Base-by-base conservation (phyloP, 1,284 basidiomycete genomes). In the Ustilago crameri region DNA sequence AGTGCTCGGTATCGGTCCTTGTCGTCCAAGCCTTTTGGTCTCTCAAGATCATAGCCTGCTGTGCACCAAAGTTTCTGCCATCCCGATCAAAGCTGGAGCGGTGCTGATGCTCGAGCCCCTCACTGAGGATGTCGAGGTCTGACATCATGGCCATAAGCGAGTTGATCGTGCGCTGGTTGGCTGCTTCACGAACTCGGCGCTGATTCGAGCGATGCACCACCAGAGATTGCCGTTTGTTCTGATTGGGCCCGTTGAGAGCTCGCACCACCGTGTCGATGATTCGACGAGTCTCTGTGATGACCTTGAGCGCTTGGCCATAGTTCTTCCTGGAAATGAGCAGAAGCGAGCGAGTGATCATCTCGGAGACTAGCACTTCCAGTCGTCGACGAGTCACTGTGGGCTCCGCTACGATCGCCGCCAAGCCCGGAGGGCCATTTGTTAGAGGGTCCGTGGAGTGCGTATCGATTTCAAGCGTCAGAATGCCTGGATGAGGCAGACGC, bases 1-100 rank as follows among this genome's bases (percentile, higher is more conserved):
- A 56, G 35, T 56, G 65, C 52, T 80, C 79, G 0, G 76, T 76
- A 51, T 76, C 67, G 5, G 71, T 72, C 2, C 79, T 47, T 12
- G 75, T 71, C 0, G 79, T 79, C 77, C 77, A 80, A 5, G 77
- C 77, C 54, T 75, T 75, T 41, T 80, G 79, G 54, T 80, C 77
- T 22, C 79, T 63, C 48, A 80, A 38, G 20, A 78, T 62, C 77
- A 80, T 80, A 12, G 79, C 79, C 51, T 80, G 79, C 37, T 80
- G 79, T 9, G 79, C 79, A 3, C 74, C 79, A 57, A 76, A 73
- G 57, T 80, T 79, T 27, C 77, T 54, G 22, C 71, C 68, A 43
- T 77, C 70, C 17, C 79, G 50, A 18, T 80, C 79, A 34, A 80
- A 80, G 26, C 58, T 59, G n/a, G 65, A 52, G 17, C 71, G 56